phyloP scores from a whole-genome alignment of 257 asterid species.

The Jacaranda copaia region DNA sequence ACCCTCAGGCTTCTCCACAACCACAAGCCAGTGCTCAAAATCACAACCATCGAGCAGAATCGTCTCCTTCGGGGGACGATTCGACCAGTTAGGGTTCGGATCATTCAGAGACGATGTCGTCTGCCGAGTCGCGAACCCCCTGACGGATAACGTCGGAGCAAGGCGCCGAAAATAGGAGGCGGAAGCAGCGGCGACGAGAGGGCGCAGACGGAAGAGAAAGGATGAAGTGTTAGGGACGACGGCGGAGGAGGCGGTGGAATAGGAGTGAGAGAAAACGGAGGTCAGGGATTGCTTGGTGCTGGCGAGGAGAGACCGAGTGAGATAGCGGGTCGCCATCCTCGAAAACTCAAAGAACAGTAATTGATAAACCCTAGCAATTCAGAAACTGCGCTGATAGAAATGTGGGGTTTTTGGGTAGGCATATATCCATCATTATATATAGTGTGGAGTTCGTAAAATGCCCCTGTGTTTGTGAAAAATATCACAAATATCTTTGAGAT shows the following conservation, averaged over 20 bases:
- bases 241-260: slow-evolving; percentile 47
- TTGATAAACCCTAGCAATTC: slow-evolving; percentile 50
- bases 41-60: slow-evolving; percentile 95
- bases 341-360: not conserved
- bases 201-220: slow-evolving; percentile 67
- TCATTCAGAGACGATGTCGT: slow-evolving; percentile 78
- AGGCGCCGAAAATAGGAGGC: slow-evolving; percentile 44
- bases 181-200: slow-evolving; percentile 53
- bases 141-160: slow-evolving; percentile 43
- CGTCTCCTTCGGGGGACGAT: slow-evolving; percentile 97
- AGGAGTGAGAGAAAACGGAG: slow-evolving; percentile 48
- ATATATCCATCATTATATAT: not conserved
- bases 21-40: slow-evolving; percentile 98
- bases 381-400: not conserved
- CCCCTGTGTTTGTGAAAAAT: not conserved
- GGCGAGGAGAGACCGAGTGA: slow-evolving; percentile 59
- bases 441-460: not conserved
- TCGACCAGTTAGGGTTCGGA: slow-evolving; percentile 92
- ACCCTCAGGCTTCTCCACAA: slow-evolving; percentile 85
- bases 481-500: not conserved
- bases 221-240: slow-evolving; percentile 38
- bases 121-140: slow-evolving; percentile 70
- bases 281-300: slow-evolving; percentile 47
- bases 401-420: slow-evolving; percentile 37
- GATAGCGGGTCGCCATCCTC: slow-evolving; percentile 71